Evolutionary conservation across 768 basidiomycete species (phyloP), one percentile per base, ranked within the genome.

Genomic region (Mrakia frigida): DNA sequence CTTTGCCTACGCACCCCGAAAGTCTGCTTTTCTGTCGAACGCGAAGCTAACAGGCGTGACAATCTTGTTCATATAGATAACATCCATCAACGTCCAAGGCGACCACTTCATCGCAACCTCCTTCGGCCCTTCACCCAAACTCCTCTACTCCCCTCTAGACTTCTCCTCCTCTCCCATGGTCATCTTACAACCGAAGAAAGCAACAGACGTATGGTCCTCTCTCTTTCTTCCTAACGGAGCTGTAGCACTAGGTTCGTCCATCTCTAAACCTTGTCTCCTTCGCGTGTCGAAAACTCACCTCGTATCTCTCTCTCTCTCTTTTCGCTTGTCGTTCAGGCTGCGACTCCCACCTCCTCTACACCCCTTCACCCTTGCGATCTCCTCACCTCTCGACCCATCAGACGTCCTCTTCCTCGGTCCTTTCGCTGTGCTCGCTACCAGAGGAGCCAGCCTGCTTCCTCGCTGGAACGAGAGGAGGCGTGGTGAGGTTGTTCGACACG

Each of bases 21-120:
- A 11, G 6, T 41, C 39, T 41, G 39, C n/a, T n/a, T n/a, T n/a
- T n/a, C n/a, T n/a, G n/a, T 28, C n/a, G 25, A 35, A 39, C 1
- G 25, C 41, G 6, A 23, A 43, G 33, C 60, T 28, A 13, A 35
- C 25, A n/a, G n/a, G n/a, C 21, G 21, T 35, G 2, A 0, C 21
- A 56, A 3, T 1, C 21, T 35, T 11, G 28, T 69, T 35, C 23
- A 2, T 7, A 5, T 31, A 77, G 76, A 77, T 77, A 3, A 77
- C 70, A 1, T 63, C 76, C 28, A 71, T 77, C 52, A 67, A 50
- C 23, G 37, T 73, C 25, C 63, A 43, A 13, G 7, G 46, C 16
- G 71, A 77, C 25, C 61, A 59, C 28, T 73, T 77, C 43, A 73
- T 77, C 43, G 71, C 71, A 1, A 77, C 76, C 33, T 73, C 76